Conservation (phyloP, 2,329 filamentous ascomycete species). For the Byssothecium circinans region DNA sequence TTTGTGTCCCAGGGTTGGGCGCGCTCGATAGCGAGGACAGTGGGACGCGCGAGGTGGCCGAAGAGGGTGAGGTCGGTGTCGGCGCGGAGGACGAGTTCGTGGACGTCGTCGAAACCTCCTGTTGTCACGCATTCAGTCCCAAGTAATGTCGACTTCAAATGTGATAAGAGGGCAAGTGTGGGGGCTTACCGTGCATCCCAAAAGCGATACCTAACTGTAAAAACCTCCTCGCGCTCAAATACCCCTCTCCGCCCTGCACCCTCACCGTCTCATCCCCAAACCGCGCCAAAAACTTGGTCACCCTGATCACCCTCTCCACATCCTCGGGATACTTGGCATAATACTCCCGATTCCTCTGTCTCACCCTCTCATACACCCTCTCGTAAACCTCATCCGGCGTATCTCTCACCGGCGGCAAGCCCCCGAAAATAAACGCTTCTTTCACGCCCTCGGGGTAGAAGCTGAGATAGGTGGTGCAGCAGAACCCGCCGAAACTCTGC, state of each 20-base stretch:
- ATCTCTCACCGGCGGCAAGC: conserved; percentile 74
- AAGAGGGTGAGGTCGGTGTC: conserved; percentile 74
- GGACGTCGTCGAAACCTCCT: conserved; percentile 34
- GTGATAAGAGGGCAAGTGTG: too few relatives aligned
- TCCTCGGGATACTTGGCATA: conserved; percentile 87
- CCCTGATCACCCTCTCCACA: conserved; percentile 63
- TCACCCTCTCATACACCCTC: conserved; percentile 68
- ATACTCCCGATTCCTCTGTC: conserved; percentile 74
- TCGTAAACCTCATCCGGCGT: conserved; percentile 74
- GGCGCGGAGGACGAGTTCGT: conserved; percentile 67
- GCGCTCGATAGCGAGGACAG: conserved; percentile 68
- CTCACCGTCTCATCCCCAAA: conserved; percentile 60
- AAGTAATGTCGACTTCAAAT: neutral
- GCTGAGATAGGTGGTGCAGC: conserved; percentile 79
- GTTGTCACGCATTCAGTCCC: neutral
- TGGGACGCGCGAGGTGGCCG: conserved; percentile 72
- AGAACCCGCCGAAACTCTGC: conserved; percentile 91
- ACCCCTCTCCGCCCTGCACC: conserved; percentile 69
- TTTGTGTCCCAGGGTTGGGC: conserved; percentile 71
- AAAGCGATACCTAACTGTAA: conserved; percentile 77
- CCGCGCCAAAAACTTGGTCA: conserved; percentile 65
- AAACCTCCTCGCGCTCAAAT: conserved; percentile 72
- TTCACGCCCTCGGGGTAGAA: conserved; percentile 74
- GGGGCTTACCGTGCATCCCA: conserved; percentile 65
- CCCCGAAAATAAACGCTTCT: conserved; percentile 82